Conservation (phyloP, 768 basidiomycete species). For the Pseudohyphozyma bogoriensis region DNA sequence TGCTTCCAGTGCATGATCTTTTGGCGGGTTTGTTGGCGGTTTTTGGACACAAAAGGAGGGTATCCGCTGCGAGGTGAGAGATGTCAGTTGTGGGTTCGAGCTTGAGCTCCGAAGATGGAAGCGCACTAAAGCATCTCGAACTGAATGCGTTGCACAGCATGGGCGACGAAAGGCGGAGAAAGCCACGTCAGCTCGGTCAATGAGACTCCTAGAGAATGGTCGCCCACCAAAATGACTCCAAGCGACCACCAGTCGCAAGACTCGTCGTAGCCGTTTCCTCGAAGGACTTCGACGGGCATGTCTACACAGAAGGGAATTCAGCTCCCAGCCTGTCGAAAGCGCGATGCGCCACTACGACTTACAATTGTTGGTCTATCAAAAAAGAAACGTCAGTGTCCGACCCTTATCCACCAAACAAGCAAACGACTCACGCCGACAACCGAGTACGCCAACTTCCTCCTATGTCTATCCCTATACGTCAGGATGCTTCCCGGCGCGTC, state of each 20-base stretch:
- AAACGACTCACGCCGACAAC: constrained; percentile 24
- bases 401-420: too few species aligned
- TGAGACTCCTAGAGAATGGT: too few species aligned
- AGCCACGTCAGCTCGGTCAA: too few species aligned
- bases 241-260: constrained; percentile 95
- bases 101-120: neutral
- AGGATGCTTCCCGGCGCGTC: constrained; percentile 55
- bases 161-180: neutral
- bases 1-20: constrained; percentile 95
- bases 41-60: constrained; percentile 91
- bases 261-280: constrained; percentile 65
- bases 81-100: neutral
- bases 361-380: constrained; percentile 20
- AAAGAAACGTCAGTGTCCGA: too few species aligned
- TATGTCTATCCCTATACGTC: constrained; percentile 90
- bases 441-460: constrained; percentile 61
- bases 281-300: constrained; percentile 40
- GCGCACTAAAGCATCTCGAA: constrained; percentile 51
- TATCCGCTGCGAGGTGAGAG: constrained; percentile 46
- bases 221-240: neutral
- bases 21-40: constrained; percentile 86
- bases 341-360: too few species aligned
- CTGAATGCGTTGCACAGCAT: constrained; percentile 92
- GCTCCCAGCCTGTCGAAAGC: too few species aligned
- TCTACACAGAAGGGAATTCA: too few species aligned